A percentile compares a stretch with the other conserved stretches of the same genome.
phyloP scores from a whole-genome alignment of 2,329 filamentous ascomycete genomes.

The Neobulgaria alba region DNA sequence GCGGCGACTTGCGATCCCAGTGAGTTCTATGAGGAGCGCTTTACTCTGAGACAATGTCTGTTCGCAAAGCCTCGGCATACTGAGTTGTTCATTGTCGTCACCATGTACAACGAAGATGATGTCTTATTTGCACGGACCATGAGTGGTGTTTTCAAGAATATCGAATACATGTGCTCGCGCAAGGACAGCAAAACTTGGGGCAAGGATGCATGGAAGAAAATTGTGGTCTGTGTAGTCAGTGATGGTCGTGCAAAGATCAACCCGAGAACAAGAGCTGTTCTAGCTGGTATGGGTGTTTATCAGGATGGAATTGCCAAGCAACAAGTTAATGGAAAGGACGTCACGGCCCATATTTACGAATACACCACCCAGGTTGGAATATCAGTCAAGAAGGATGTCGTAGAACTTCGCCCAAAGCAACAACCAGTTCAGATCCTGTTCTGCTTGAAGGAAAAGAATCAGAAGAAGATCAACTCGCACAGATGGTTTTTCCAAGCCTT shows the following conservation, averaged over 20 bases:
- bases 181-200: conserved; percentile 96
- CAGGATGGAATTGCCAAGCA: conserved; percentile 98
- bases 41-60: conserved; percentile 82
- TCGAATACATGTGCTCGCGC: conserved; percentile 94
- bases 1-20: conserved; percentile 90
- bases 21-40: conserved; percentile 81
- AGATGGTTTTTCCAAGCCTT: conserved; percentile 99
- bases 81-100: conserved; percentile 91
- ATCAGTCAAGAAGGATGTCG: conserved; percentile 82
- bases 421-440: conserved; percentile 96
- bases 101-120: conserved; percentile 99
- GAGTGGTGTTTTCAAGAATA: conserved; percentile 97
- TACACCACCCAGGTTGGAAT: conserved; percentile 83
- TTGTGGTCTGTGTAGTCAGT: conserved; percentile 94
- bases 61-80: conserved; percentile 91
- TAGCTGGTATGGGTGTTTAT: conserved; percentile 92
- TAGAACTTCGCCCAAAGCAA: conserved; percentile 73
- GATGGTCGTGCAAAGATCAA: conserved; percentile 98
- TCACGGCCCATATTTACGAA: conserved; percentile 96
- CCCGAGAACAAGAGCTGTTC: conserved; percentile 74
- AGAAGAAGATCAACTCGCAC: conserved; percentile 99
- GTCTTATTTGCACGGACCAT: conserved; percentile 91
- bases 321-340: conserved; percentile 91
- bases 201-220: conserved; percentile 98
- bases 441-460: conserved; percentile 98